Conservation (phyloP, 495 filamentous ascomycete genomes). For the Penicillium coffeae region DNA sequence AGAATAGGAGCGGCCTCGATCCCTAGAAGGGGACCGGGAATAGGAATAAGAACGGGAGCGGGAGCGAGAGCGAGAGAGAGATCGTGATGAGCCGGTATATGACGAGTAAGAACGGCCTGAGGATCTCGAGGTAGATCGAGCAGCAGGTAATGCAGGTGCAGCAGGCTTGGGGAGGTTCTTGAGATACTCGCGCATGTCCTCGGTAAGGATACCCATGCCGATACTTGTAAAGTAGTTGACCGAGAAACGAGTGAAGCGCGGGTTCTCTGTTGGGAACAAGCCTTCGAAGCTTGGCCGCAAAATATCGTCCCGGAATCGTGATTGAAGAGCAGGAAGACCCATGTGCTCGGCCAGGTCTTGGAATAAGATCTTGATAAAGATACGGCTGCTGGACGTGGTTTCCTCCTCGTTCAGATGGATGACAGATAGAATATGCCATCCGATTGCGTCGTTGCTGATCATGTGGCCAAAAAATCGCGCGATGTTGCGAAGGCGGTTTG, state of each 20-base stretch:
- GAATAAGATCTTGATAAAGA: conserved; percentile 97
- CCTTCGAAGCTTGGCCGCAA: conserved; percentile 77
- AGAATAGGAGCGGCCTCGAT: conserved; percentile 39
- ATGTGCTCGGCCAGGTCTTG: conserved; percentile 86
- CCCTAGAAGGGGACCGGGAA: conserved; percentile 38
- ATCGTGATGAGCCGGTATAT: conserved; percentile 40
- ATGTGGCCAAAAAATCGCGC: conserved; percentile 93
- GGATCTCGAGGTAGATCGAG: conserved; percentile 50
- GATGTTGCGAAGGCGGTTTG: conserved; percentile 89
- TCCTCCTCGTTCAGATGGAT: conserved; percentile 95
- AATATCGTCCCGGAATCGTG: conserved; percentile 70
- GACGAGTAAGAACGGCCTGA: conserved; percentile 52
- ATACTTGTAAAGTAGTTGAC: conserved; percentile 99
- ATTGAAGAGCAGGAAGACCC: conserved; percentile 73
- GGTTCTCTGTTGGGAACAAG: conserved; percentile 83
- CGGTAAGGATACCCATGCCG: conserved; percentile 89
- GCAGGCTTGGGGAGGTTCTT: conserved; percentile 80
- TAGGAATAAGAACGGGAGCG: conserved; percentile 37
- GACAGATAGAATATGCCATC: conserved; percentile 82
- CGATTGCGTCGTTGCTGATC: conserved; percentile 78
- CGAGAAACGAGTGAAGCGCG: conserved; percentile 87
- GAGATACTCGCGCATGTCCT: conserved; percentile 87
- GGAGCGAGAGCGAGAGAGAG: conserved; percentile 40
- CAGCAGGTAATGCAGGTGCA: conserved; percentile 60
- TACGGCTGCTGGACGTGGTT: conserved; percentile 89